Evolutionary conservation across 1,139 yeast species (phyloP).

Genomic region (Barnettozyma hawaiiensis): DNA sequence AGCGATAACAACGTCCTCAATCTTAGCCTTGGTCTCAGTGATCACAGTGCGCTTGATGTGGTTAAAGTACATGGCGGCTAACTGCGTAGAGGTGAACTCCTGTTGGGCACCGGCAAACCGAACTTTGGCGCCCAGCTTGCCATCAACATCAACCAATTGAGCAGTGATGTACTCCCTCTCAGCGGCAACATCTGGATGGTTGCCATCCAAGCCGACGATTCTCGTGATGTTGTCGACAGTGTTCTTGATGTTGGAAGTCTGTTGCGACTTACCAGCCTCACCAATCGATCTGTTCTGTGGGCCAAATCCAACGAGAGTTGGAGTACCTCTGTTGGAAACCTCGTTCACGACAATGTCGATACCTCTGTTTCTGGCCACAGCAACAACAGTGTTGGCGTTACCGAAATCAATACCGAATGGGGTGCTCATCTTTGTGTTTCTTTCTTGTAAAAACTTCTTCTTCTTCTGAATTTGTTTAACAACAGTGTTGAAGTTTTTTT

Average conservation of each 20-base stretch:
- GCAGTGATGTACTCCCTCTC: conserved; percentile 73
- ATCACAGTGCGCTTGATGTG: conserved; percentile 78
- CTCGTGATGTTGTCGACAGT: conserved; percentile 94
- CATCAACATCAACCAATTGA: conserved; percentile 67
- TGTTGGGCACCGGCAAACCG: conserved; percentile 75
- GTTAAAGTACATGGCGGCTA: conserved; percentile 91
- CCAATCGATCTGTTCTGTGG: conserved; percentile 85
- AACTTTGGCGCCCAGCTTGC: conserved; percentile 79
- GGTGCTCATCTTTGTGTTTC: conserved; percentile 72
- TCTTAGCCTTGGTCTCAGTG: conserved; percentile 75
- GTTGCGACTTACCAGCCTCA: conserved; percentile 93
- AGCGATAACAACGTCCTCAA: conserved; percentile 85
- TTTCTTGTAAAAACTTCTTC: too few species aligned
- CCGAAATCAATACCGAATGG: conserved; percentile 99
- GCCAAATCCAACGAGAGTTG: conserved; percentile 92
- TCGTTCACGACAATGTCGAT: conserved; percentile 97
- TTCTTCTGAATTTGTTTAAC: conserved; percentile 11
- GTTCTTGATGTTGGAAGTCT: conserved; percentile 92
- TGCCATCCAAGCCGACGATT: conserved; percentile 69
- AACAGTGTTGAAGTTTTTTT: background rate
- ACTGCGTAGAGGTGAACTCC: conserved; percentile 81
- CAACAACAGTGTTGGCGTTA: conserved; percentile 87
- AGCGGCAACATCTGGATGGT: conserved; percentile 71
- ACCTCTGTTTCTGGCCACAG: conserved; percentile 98
- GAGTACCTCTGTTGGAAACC: conserved; percentile 96